phyloP scores from a whole-genome alignment of 306 rosid species.

The Lupinus albus region DNA sequence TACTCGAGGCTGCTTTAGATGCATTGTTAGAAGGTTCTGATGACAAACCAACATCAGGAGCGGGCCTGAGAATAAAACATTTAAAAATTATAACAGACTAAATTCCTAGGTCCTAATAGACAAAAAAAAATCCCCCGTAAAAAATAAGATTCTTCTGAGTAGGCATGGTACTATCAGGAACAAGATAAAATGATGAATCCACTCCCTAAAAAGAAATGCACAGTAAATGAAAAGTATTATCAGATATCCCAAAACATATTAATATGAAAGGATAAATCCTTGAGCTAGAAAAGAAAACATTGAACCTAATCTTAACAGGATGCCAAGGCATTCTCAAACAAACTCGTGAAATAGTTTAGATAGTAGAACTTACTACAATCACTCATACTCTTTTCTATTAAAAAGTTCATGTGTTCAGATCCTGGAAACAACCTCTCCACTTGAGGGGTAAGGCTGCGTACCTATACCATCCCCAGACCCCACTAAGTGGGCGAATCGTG shows the following conservation, averaged over 20 bases:
- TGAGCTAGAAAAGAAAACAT: constrained; percentile 22
- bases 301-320: constrained; percentile 13
- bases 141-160: constrained; percentile 6
- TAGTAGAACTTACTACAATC: constrained; percentile 2
- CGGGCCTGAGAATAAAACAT: constrained; percentile 61
- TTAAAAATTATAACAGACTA: background rate
- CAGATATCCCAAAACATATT: background rate
- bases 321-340: constrained; percentile 22
- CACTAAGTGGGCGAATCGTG: no score
- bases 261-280: constrained; percentile 3
- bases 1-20: constrained; percentile 57
- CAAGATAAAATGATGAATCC: constrained; percentile 26
- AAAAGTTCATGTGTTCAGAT: background rate
- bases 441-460: no score
- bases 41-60: constrained; percentile 65
- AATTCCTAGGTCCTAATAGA: constrained; percentile 26
- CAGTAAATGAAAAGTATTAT: constrained; percentile 8
- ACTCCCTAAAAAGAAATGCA: constrained; percentile 25
- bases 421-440: no score
- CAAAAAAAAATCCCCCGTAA: constrained; percentile 28
- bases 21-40: constrained; percentile 52
- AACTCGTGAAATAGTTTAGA: background rate
- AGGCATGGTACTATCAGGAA: constrained; percentile 31
- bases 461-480: no score
- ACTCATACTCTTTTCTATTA: background rate